Conservation (phyloP, 805 yeast genomes). For the Sungouiozyma intestinalis region DNA sequence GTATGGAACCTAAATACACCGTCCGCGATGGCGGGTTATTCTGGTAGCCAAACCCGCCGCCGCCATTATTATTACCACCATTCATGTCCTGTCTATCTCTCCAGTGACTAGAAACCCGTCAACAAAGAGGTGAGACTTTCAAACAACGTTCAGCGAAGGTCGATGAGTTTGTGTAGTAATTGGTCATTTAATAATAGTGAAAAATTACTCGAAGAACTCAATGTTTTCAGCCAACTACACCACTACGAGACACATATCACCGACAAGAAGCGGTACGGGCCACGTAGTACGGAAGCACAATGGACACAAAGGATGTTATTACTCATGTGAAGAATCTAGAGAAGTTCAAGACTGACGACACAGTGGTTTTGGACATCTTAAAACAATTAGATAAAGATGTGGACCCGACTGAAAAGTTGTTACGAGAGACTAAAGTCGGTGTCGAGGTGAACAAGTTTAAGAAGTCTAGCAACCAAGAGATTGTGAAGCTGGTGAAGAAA, state of each 20-base stretch:
- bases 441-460: slow-evolving; percentile 88
- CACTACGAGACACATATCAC: background rate
- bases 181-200: background rate
- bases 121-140: too few species aligned
- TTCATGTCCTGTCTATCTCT: background rate
- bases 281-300: slow-evolving; percentile 11
- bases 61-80: slow-evolving; percentile 7
- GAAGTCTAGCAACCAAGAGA: slow-evolving; percentile 51
- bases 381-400: slow-evolving; percentile 50
- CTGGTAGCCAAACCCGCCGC: slow-evolving; percentile 4
- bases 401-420: slow-evolving; percentile 76
- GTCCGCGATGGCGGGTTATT: slow-evolving; percentile 30
- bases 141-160: too few species aligned
- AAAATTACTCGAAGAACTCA: background rate
- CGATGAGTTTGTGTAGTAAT: too few species aligned
- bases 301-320: slow-evolving; percentile 68
- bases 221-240: background rate
- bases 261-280: background rate
- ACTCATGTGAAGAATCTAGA: slow-evolving; percentile 64
- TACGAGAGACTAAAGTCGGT: slow-evolving; percentile 92
- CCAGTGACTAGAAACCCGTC: too few species aligned
- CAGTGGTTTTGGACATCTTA: slow-evolving; percentile 56
- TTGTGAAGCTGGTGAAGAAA: slow-evolving; percentile 62
- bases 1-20: slow-evolving; percentile 78
- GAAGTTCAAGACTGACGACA: slow-evolving; percentile 49